A percentile compares a stretch with the other conserved stretches of the same genome.
Conservation (phyloP, 2,329 filamentous ascomycete species). For the Neurospora sp. region DNA sequence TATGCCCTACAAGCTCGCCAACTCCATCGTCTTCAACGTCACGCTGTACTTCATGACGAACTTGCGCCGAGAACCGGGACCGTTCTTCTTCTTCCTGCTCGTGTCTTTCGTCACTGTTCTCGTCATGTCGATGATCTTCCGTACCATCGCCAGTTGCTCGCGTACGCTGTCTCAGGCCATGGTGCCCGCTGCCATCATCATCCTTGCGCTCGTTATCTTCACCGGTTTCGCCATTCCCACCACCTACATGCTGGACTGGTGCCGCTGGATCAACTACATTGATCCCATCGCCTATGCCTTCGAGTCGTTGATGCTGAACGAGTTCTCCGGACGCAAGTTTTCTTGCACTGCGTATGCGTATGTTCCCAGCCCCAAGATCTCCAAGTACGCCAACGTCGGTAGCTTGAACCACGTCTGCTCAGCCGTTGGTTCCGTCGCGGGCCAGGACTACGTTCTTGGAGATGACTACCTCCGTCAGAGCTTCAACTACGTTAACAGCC, state of each 20-base stretch:
- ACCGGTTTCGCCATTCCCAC: conserved; percentile 61
- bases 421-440: conserved; percentile 47
- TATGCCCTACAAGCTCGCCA: conserved; percentile 72
- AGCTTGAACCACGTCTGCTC: conserved; percentile 43
- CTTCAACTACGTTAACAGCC: conserved; percentile 45
- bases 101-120: conserved; percentile 65
- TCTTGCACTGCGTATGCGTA: conserved; percentile 34
- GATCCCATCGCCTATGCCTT: conserved; percentile 75
- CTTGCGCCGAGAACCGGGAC: conserved; percentile 59
- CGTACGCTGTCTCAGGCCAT: conserved; percentile 58
- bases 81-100: conserved; percentile 81
- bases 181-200: conserved; percentile 50
- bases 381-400: conserved; percentile 27
- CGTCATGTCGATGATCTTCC: conserved; percentile 80
- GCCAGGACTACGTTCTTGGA: conserved; percentile 43
- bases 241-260: conserved; percentile 69
- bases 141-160: conserved; percentile 68
- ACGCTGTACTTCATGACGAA: conserved; percentile 83
- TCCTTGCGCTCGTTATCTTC: conserved; percentile 57
- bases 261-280: conserved; percentile 73
- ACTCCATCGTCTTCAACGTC: conserved; percentile 68
- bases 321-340: conserved; percentile 61
- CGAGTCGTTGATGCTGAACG: conserved; percentile 73
- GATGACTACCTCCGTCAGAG: conserved; percentile 44
- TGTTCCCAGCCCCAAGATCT: conserved; percentile 30